Evolutionary conservation across 192 early-diverging fungal genomes (phyloP), one percentile per base, ranked within the genome.

Genomic region (Backusella tuberculispora): DNA sequence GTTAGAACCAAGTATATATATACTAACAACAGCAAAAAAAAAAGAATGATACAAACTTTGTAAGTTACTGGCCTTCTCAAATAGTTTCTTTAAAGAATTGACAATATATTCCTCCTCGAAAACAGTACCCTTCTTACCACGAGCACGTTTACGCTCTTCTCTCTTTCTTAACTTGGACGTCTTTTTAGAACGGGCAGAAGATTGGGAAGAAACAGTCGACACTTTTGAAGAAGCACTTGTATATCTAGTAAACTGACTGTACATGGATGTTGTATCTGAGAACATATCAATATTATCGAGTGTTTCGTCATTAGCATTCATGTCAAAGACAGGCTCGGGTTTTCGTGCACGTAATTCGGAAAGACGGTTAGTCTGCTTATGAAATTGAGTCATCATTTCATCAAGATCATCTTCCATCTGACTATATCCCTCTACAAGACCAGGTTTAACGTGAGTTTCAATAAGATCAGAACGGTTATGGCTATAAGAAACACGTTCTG

Each of bases 211-310:
- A 5, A 83, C 83, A n/a, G 88, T 87, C 6, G 87, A 88, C 1
- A 88, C 78, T 26, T 89, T 83, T 21, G 89, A 87, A 42, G 88
- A 85, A 9, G 90, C 88, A 7, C 77, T 84, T 7, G 94, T 95
- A 70, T 92, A 92, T 12, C 91, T 88, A 56, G 92, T 97, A 73
- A 94, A 92, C 63, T 90, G 88, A 74, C 94, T 96, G 24, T 91
- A 92, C 94, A 97, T 95, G 6, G 95, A 96, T 5, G 94, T 93
- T 6, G 97, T 97, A 77, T 99, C 97, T 0, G 96, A 97, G 85
- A 96, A 91, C 85, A 96, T 90, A 77, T 99, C 97, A 13, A 97
- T 86, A 77, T 95, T 91, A 69, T 97, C 93, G n/a, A 94, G 74
- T 21, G 83, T 76, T 47, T 92, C 91, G 48, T 89, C 85, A 42